phyloP scores from a whole-genome alignment of 2,329 filamentous ascomycete genomes.

The Alternaria sp. region DNA sequence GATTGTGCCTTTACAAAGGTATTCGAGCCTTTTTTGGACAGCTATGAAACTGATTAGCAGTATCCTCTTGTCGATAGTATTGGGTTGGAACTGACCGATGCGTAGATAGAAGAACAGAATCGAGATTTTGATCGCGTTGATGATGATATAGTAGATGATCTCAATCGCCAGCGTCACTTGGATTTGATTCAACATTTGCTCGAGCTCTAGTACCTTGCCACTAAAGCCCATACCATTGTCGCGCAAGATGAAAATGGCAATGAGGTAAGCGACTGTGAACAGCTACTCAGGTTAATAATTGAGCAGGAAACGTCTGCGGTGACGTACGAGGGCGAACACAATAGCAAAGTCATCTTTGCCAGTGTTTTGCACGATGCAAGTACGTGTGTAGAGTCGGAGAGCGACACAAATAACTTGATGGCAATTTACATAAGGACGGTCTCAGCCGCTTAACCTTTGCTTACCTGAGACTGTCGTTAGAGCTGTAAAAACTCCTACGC shows the following conservation, averaged over 20 bases:
- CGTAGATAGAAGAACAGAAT: conserved; percentile 49
- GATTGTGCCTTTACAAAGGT: conserved; percentile 36
- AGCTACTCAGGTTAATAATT: conserved; percentile 19
- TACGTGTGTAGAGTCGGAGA: conserved; percentile 35
- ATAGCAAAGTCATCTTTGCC: conserved; percentile 46
- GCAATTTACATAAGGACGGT: conserved; percentile 5
- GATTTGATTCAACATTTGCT: conserved; percentile 33
- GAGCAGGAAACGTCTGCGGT: not conserved
- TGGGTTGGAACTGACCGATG: conserved; percentile 35
- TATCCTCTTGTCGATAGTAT: not conserved
- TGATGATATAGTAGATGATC: conserved; percentile 43
- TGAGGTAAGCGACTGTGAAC: conserved; percentile 39
- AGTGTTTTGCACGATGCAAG: conserved; percentile 33
- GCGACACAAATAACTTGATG: conserved; percentile 38
- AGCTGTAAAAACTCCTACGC: conserved; percentile 32
- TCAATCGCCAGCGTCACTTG: conserved; percentile 42
- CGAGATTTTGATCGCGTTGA: conserved; percentile 46
- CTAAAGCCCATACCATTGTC: conserved; percentile 41
- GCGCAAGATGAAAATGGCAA: conserved; percentile 31
- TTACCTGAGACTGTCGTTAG: conserved; percentile 37
- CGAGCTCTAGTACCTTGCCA: conserved; percentile 22
- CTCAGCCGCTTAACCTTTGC: not conserved
- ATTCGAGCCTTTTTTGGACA: conserved; percentile 34
- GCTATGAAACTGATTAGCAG: conserved; percentile 24
- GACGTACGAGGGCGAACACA: conserved; percentile 37